Percentiles rank a stretch among this genome's conserved stretches.
phyloP scores from a whole-genome alignment of 768 basidiomycete genomes.

The Amylocystis lapponica region DNA sequence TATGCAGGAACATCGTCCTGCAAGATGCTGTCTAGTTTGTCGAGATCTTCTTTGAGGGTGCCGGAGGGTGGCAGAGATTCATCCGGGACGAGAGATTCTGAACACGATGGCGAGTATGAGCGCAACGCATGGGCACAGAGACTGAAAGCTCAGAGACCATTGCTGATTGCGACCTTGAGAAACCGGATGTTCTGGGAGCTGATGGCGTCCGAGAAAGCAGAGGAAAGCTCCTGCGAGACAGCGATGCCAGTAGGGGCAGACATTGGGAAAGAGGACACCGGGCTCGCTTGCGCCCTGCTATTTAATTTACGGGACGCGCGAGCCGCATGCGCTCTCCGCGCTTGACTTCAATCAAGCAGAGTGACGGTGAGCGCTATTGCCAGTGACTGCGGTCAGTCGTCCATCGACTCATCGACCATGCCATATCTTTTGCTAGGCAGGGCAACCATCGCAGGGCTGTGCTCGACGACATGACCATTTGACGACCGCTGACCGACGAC shows the following conservation, averaged over 20 bases:
- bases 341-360: too few species aligned
- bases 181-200: conserved; percentile 52
- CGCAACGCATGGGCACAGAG: not conserved
- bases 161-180: conserved; percentile 68
- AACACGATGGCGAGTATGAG: conserved; percentile 18
- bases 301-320: too few species aligned
- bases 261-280: too few species aligned
- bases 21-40: conserved; percentile 49
- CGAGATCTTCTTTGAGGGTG: conserved; percentile 59
- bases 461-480: too few species aligned
- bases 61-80: conserved; percentile 40
- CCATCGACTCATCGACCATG: not conserved
- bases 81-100: conserved; percentile 69
- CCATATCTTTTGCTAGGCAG: too few species aligned
- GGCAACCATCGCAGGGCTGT: too few species aligned
- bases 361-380: too few species aligned
- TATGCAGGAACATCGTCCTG: conserved; percentile 67
- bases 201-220: conserved; percentile 53
- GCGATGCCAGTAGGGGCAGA: conserved; percentile 69
- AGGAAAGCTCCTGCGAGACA: conserved; percentile 51
- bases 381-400: too few species aligned
- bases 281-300: too few species aligned
- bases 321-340: too few species aligned
- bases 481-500: too few species aligned
- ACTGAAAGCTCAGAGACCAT: conserved; percentile 43